phyloP scores from a whole-genome alignment of 129 eudicot genomes.

The Flaveria robusta region DNA sequence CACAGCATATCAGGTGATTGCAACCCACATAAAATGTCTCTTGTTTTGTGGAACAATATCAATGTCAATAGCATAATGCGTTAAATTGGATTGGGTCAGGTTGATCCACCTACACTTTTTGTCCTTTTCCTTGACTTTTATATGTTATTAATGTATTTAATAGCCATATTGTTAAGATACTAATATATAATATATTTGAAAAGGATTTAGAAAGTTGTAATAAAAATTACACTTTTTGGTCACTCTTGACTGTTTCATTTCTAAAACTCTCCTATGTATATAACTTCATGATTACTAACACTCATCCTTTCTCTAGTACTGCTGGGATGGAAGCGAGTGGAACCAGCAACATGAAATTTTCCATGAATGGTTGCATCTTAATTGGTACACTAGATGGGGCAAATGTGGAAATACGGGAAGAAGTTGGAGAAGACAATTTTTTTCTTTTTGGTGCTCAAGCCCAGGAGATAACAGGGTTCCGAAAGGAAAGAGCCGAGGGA shows the following conservation, averaged over 20 bases:
- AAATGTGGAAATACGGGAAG: constrained; percentile 89
- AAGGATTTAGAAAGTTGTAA: not conserved
- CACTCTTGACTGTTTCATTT: not conserved
- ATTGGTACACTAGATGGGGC: constrained; percentile 97
- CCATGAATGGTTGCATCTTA: constrained; percentile 94
- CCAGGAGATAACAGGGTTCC: constrained; percentile 62
- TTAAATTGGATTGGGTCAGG: not conserved
- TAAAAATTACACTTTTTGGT: not conserved
- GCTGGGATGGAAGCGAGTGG: constrained; percentile 99
- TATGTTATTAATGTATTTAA: not conserved
- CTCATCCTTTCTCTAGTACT: constrained; percentile 50
- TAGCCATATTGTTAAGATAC: not conserved
- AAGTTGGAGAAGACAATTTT: constrained; percentile 88
- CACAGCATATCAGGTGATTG: constrained; percentile 88
- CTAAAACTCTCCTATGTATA: not conserved
- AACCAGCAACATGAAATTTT: constrained; percentile 97
- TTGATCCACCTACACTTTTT: not conserved
- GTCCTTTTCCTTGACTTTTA: not conserved
- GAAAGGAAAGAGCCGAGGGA: constrained; percentile 86
- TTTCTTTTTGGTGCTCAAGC: constrained; percentile 89
- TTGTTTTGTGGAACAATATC: constrained; percentile 11
- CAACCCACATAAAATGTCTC: constrained; percentile 1
- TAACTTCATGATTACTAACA: not conserved
- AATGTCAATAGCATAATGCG: not conserved
- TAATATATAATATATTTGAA: not conserved